Conservation (phyloP, 306 rosid species). For the Betula pendula region DNA sequence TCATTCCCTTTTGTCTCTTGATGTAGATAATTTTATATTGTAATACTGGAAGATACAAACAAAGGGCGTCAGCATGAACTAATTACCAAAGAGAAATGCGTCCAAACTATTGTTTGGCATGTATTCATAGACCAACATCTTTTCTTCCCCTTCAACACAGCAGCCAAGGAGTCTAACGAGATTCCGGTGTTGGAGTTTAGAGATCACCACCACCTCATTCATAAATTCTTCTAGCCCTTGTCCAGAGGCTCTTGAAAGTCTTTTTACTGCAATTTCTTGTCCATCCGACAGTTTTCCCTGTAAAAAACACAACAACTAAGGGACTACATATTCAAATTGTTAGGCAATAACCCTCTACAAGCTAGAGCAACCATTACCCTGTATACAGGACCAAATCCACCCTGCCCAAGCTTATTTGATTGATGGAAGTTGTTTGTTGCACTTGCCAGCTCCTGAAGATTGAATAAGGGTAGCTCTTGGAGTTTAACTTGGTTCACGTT, state of each 20-base stretch:
- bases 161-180: background rate
- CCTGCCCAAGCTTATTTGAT: no score
- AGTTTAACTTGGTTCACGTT: background rate
- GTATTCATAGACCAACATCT: background rate
- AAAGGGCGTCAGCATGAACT: background rate
- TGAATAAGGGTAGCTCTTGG: background rate
- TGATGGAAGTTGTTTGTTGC: no score
- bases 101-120: background rate
- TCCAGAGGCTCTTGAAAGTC: background rate
- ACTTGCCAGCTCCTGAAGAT: no score
- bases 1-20: background rate
- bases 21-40: no score
- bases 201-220: background rate
- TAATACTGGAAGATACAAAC: background rate
- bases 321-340: background rate
- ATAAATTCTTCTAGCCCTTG: background rate
- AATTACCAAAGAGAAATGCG: background rate
- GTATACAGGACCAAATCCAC: background rate
- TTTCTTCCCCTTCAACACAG: background rate
- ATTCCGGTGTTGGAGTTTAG: background rate
- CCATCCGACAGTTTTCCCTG: background rate
- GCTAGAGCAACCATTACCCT: no score
- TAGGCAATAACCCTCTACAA: background rate
- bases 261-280: background rate
- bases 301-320: background rate